Base-by-base conservation (phyloP, 2,329 filamentous ascomycete genomes). In the Metarhizium guizhouense region DNA sequence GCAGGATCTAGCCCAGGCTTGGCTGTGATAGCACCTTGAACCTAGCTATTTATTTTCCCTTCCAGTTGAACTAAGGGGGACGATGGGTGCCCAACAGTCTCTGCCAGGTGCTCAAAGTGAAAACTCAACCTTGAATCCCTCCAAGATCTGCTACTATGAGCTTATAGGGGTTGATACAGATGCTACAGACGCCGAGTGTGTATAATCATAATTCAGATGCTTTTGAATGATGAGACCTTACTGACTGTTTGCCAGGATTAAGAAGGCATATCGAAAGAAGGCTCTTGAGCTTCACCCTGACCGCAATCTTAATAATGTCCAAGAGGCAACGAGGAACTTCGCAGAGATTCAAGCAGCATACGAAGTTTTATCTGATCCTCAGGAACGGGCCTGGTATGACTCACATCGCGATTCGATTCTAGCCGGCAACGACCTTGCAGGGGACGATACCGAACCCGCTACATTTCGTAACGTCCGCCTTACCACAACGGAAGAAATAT, bases 381-480 rank as follows among this genome's bases (percentile, higher is more conserved):
- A 99, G 68, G 94, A 99, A 70, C 84, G 94, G 63, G 87, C 92
- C 36, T 99, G 94, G 94, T 99, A 99, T 74, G 93, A 99, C 72
- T 91, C 91, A 3, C 94, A 99, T 68, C 86, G 90, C 58, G 86
- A 91, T 62, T 85, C 88, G 52, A 95, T 97, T 59, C 74, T 97
- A 59, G 81, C 82, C 34, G 87, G 86, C 43, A 78, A 82, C 56
- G 82, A 84, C 54, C 61, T 68, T 36, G 69, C 70, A 32, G 72
- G 70, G 32, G 71, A 68, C 42, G 73, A 71, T 20, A 71, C 73
- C 50, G 78, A 76, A 40, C 76, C 82, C 54, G 84, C 83, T 61
- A 84, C 86, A 48, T 80, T 77, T 61, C 72, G 86, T 61, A 86
- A 90, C 66, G 80, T 90, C 59, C 83, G 82, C 53, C 77, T 95